These are phyloP conservation scores for Powellomyces hirtus DNA, from an alignment of 192 early-diverging fungal genomes.

Conservation along the genomic window DNA sequence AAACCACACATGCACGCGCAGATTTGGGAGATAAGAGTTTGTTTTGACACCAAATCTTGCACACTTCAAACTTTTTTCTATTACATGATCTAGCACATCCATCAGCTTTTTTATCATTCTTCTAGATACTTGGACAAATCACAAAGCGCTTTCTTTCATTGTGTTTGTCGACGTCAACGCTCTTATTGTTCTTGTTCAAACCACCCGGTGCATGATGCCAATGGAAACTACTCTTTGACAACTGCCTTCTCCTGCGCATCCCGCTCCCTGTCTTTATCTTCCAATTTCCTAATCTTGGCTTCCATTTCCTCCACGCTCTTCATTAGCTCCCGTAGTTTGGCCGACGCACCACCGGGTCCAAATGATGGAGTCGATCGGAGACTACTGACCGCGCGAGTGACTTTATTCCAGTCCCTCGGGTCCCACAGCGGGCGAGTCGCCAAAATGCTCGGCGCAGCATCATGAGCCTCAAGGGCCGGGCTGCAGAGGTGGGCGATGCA, in stretches of 20 bases:
- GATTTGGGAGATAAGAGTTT: too few relatives aligned
- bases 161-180: too few relatives aligned
- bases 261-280: slow-evolving; percentile 20
- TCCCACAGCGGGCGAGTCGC: slow-evolving; percentile 1
- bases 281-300: slow-evolving; percentile 30
- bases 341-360: background rate
- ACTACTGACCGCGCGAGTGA: slow-evolving; percentile 6
- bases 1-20: too few relatives aligned
- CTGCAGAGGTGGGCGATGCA: slow-evolving; percentile 5
- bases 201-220: too few relatives aligned
- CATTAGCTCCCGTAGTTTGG: background rate
- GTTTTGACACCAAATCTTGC: too few relatives aligned
- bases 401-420: slow-evolving; percentile 14
- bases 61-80: too few relatives aligned
- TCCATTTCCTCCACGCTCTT: slow-evolving; percentile 36
- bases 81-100: too few relatives aligned
- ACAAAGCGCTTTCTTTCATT: too few relatives aligned
- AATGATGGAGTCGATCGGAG: background rate
- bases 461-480: slow-evolving; percentile 10
- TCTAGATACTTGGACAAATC: too few relatives aligned
- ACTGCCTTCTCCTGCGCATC: slow-evolving; percentile 37
- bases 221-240: too few relatives aligned
- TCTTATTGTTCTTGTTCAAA: too few relatives aligned
- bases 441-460: background rate
- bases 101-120: too few relatives aligned